Evolutionary conservation across 1,284 basidiomycete genomes (phyloP), one percentile per base, ranked within the genome.

Genomic region (Mycosarcoma maydis): DNA sequence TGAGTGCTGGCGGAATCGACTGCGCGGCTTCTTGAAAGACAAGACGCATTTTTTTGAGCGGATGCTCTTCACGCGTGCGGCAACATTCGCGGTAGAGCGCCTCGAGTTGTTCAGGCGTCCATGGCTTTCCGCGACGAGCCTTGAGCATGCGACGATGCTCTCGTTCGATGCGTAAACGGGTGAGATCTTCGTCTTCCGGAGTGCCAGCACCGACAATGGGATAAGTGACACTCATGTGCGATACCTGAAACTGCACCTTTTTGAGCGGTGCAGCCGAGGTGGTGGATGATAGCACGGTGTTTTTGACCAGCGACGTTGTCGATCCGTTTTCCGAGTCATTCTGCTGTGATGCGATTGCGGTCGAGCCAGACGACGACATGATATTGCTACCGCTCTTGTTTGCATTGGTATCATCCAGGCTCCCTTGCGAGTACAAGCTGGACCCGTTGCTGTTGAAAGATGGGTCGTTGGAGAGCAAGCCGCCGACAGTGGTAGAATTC

Each of bases 1-100:
- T 65, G 20, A 81, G 65, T 13, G 66, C 73, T 6, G 72, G 71
- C 27, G 68, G 66, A 3, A 42, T 26, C 2, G 57, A 32, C 41
- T 67, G 67, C 3, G 64, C 59, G 3, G 71, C 73, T n/a, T 75
- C 69, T 41, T 74, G 68, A 29, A 78, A 78, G 46, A 77, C 70
- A 9, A 60, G 51, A 5, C 76, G 55, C 76, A 78, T 77, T 61
- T 74, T 77, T 30, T 77, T 77, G 22, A 78, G 60, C 7, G 78
- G 77, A 48, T 56, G 62, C 51, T 81, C 78, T 52, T 81, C 78
- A 26, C 80, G 73, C 4, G 72, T 74, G n/a, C 75, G 64, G 39
- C 80, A 81, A 48, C 78, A 80, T 29, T 77, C 68, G n/a, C 75
- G 58, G 36, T 81, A 81, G 34, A 81, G 62, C 10, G 61, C 53